These are phyloP conservation scores for Carex scoparia DNA, from an alignment of 176 grass and related monocot genomes.

Conservation along the genomic window DNA sequence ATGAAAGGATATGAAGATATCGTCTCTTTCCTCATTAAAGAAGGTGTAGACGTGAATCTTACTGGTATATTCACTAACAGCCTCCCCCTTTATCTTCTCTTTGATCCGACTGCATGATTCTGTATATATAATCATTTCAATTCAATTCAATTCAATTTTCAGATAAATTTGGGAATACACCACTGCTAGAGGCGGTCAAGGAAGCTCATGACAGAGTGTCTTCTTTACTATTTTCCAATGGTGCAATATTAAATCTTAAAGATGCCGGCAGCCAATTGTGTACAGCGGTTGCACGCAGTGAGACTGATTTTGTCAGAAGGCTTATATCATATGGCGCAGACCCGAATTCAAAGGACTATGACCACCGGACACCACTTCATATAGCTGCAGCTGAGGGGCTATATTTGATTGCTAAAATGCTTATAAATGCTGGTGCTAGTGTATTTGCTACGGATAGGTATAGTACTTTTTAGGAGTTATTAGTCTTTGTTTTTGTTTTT, in stretches of 20 bases:
- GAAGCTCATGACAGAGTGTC: slow-evolving; percentile 69
- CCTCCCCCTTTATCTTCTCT: background rate
- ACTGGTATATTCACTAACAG: slow-evolving; percentile 35
- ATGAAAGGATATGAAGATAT: slow-evolving; percentile 74
- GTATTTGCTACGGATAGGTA: slow-evolving; percentile 79
- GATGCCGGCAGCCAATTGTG: slow-evolving; percentile 70
- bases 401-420: slow-evolving; percentile 68
- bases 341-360: slow-evolving; percentile 74
- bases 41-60: slow-evolving; percentile 71
- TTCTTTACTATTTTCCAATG: slow-evolving; percentile 46
- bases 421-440: slow-evolving; percentile 74
- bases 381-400: slow-evolving; percentile 74
- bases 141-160: background rate
- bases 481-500: background rate
- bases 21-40: slow-evolving; percentile 55
- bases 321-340: slow-evolving; percentile 58
- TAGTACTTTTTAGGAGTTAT: background rate
- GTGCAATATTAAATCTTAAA: slow-evolving; percentile 54
- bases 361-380: slow-evolving; percentile 84
- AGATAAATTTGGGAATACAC: slow-evolving; percentile 96
- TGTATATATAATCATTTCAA: background rate
- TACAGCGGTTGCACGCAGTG: slow-evolving; percentile 52
- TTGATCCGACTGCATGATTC: background rate
- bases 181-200: slow-evolving; percentile 73
- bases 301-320: slow-evolving; percentile 70